Percentiles rank a stretch among this genome's conserved stretches.
Conservation (phyloP, 1,139 yeast species). For the Yamadazyma songkhlaensis region DNA sequence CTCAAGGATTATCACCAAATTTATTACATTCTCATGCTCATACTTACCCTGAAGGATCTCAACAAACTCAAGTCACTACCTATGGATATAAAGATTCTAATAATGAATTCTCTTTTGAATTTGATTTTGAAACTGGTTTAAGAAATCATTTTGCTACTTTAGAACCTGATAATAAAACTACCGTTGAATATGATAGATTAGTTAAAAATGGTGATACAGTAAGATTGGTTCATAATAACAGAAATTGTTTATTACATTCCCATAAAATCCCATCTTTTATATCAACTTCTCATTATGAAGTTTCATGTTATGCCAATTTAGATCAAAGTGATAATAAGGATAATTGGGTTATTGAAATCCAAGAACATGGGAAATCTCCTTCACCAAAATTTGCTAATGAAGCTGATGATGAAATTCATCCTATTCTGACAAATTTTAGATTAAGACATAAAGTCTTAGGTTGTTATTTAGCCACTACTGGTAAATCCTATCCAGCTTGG, state of each 20-base stretch:
- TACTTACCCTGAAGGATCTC: constrained; percentile 68
- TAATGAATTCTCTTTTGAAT: constrained; percentile 60
- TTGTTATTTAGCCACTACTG: constrained; percentile 74
- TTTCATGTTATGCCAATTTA: constrained; percentile 64
- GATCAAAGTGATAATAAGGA: constrained; percentile 58
- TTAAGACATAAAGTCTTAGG: constrained; percentile 60
- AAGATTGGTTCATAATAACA: constrained; percentile 52
- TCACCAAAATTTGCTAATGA: constrained; percentile 45
- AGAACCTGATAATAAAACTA: constrained; percentile 27
- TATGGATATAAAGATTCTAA: constrained; percentile 72
- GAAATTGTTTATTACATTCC: constrained; percentile 60
- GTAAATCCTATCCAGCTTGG: constrained; percentile 72
- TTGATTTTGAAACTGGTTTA: constrained; percentile 26
- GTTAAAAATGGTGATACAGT: constrained; percentile 52
- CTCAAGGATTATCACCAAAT: constrained; percentile 72
- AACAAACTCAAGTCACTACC: constrained; percentile 73
- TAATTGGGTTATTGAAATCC: constrained; percentile 71
- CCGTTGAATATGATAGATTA: constrained; percentile 19
- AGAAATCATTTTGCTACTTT: constrained; percentile 28
- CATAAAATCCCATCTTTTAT: constrained; percentile 58
- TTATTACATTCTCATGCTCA: constrained; percentile 70
- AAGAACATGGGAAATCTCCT: constrained; percentile 54
- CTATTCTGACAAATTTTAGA: constrained; percentile 68
- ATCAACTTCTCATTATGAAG: constrained; percentile 54
- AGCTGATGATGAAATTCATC: constrained; percentile 47